Evolutionary conservation across 176 grass and related monocot species (phyloP).

Genomic region (Carex scoparia): DNA sequence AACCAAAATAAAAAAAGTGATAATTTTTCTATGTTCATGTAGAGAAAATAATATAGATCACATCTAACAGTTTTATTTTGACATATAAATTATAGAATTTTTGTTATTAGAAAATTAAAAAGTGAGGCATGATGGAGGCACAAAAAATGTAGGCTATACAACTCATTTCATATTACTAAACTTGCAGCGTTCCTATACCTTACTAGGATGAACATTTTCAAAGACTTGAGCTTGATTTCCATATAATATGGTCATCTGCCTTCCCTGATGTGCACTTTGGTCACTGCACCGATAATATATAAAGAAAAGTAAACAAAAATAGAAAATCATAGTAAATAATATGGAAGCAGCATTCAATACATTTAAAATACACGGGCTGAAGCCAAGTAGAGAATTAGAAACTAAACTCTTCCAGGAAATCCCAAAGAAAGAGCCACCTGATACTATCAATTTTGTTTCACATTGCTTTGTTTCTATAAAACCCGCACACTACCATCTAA

Average conservation of each 20-base stretch:
- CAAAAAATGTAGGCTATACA: no score
- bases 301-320: not conserved
- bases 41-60: no score
- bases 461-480: not conserved
- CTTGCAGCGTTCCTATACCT: not conserved
- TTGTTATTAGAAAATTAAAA: no score
- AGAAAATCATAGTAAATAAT: not conserved
- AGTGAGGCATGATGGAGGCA: no score
- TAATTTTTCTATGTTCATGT: no score
- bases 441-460: not conserved
- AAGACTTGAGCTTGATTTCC: conserved; percentile 15
- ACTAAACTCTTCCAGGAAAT: not conserved
- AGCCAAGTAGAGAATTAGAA: not conserved
- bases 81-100: no score
- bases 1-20: no score
- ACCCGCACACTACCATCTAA: not conserved
- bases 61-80: no score
- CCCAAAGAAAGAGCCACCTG: not conserved
- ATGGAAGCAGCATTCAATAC: not conserved
- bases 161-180: not conserved
- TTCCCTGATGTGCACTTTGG: not conserved
- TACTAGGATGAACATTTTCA: conserved; percentile 10
- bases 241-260: conserved; percentile 15
- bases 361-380: not conserved
- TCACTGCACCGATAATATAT: not conserved